Percentiles rank a stretch among this genome's conserved stretches.
phyloP scores from a whole-genome alignment of 192 early-diverging fungal species.

The Entophlyctis luteolus region DNA sequence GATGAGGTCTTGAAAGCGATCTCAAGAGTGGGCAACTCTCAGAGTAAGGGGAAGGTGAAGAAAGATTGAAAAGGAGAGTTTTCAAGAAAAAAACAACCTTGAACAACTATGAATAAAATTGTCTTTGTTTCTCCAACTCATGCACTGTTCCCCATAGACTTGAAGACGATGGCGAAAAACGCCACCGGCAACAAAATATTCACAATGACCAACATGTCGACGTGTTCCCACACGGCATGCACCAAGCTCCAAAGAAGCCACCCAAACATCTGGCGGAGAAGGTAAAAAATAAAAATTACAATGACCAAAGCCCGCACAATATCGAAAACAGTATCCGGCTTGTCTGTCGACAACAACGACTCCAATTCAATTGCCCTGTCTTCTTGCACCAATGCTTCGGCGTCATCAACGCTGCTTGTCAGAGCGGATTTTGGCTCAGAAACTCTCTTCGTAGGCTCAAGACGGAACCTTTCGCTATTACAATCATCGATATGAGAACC shows the following conservation, averaged over 20 bases:
- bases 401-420: neutral
- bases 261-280: neutral
- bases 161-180: neutral
- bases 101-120: neutral
- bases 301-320: neutral
- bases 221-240: neutral
- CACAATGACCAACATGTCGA: neutral
- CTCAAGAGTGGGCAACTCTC: neutral
- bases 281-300: neutral
- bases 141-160: neutral
- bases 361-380: neutral
- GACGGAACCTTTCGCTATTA: no score
- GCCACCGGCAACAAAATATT: neutral
- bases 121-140: neutral
- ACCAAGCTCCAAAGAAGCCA: neutral
- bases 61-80: neutral
- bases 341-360: no score
- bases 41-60: neutral
- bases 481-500: no score
- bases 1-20: conserved; percentile 89
- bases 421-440: neutral
- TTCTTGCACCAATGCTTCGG: neutral
- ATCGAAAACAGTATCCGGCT: neutral
- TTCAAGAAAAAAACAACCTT: neutral
- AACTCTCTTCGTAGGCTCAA: no score